These are phyloP conservation scores for Bacterosira constricta DNA, from an alignment of 108 stramenopile species.

Conservation along the genomic window DNA sequence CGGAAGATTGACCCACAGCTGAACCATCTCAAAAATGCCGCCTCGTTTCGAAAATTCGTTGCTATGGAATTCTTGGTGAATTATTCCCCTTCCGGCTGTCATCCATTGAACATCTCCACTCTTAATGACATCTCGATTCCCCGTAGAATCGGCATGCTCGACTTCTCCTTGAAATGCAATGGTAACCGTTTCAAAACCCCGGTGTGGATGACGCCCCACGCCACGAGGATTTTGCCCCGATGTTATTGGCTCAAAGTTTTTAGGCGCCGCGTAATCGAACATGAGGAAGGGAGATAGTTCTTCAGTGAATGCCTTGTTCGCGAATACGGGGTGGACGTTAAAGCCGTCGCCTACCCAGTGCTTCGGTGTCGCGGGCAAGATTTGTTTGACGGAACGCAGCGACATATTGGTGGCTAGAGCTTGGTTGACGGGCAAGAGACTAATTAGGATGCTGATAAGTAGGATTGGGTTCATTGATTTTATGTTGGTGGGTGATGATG, in stretches of 20 bases:
- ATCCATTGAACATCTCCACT: constrained; percentile 94
- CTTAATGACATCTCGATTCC: constrained; percentile 75
- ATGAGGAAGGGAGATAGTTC: constrained; percentile 81
- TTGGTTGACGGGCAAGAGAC: background rate
- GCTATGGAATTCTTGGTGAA: constrained; percentile 89
- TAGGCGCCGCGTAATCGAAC: constrained; percentile 87
- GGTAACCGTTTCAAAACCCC: constrained; percentile 93
- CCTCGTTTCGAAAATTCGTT: constrained; percentile 62
- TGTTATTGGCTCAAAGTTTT: constrained; percentile 51
- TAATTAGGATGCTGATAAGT: too few relatives aligned
- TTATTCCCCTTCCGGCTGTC: constrained; percentile 93
- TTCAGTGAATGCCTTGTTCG: constrained; percentile 76
- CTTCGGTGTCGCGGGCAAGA: constrained; percentile 45
- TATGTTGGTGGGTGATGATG: too few relatives aligned
- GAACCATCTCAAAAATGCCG: constrained; percentile 85
- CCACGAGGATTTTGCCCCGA: constrained; percentile 49
- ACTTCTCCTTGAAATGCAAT: constrained; percentile 90
- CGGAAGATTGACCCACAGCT: constrained; percentile 91
- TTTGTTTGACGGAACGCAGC: constrained; percentile 48
- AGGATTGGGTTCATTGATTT: too few relatives aligned
- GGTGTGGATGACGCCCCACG: constrained; percentile 89
- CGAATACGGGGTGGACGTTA: constrained; percentile 80
- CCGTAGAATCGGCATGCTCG: constrained; percentile 85
- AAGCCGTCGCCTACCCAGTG: constrained; percentile 91
- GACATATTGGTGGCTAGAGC: constrained; percentile 1